Evolutionary conservation across 2,329 filamentous ascomycete genomes (phyloP).

Genomic region (Monilinia fructicola): DNA sequence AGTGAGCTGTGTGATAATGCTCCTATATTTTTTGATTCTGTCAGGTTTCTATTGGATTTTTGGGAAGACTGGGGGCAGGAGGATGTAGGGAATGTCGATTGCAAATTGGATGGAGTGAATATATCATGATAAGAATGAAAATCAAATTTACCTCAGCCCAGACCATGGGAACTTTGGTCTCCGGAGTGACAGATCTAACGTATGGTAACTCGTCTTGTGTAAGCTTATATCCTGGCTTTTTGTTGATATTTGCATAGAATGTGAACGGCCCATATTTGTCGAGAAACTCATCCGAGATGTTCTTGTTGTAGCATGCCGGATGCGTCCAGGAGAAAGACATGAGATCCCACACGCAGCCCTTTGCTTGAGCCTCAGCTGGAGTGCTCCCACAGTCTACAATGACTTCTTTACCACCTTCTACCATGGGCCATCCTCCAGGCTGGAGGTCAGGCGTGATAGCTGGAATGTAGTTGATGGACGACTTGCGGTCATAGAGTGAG

Average conservation of each 20-base stretch:
- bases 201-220: background rate
- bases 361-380: constrained; percentile 17
- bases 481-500: background rate
- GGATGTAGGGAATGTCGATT: too few species aligned
- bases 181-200: background rate
- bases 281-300: constrained; percentile 3
- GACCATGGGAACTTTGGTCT: constrained; percentile 3
- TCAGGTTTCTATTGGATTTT: too few species aligned
- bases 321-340: constrained; percentile 22
- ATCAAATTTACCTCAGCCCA: background rate
- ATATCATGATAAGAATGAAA: too few species aligned
- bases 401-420: background rate
- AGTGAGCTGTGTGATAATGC: background rate
- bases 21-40: background rate
- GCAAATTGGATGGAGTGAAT: too few species aligned
- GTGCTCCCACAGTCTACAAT: constrained; percentile 18
- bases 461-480: background rate
- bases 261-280: constrained; percentile 5
- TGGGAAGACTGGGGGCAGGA: too few species aligned
- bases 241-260: background rate
- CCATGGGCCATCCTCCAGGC: background rate
- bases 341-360: constrained; percentile 22
- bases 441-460: background rate
- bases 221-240: background rate
- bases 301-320: constrained; percentile 17